These are phyloP conservation scores for Calycina herbarum DNA, from an alignment of 2,329 filamentous ascomycete genomes.

Conservation along the genomic window DNA sequence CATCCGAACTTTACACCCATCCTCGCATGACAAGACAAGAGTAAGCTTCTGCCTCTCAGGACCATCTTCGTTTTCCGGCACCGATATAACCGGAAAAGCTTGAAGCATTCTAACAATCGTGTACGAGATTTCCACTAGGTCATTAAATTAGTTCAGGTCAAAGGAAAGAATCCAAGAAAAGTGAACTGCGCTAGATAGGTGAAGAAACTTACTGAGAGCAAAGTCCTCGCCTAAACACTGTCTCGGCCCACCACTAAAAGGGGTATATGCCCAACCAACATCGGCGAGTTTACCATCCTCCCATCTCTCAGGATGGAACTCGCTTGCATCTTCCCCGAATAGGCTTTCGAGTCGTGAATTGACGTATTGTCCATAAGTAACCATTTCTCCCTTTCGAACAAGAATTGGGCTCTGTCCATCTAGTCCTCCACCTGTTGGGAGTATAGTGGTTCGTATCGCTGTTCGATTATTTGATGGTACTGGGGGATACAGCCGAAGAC, in stretches of 20 bases:
- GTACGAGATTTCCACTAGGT: conserved; percentile 36
- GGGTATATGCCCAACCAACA: conserved; percentile 45
- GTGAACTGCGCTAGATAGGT: background rate
- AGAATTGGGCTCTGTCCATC: conserved; percentile 24
- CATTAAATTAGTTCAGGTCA: background rate
- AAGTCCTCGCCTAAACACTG: conserved; percentile 41
- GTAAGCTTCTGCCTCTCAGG: conserved; percentile 27
- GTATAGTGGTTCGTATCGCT: conserved; percentile 27
- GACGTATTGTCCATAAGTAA: conserved; percentile 30
- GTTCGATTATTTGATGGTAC: conserved; percentile 34
- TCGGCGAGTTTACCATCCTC: conserved; percentile 26
- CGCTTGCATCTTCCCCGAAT: conserved; percentile 38
- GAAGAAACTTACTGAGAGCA: conserved; percentile 26
- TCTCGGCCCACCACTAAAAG: conserved; percentile 40
- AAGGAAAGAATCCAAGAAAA: background rate
- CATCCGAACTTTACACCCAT: conserved; percentile 24
- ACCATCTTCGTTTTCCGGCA: conserved; percentile 19
- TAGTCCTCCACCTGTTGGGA: conserved; percentile 38
- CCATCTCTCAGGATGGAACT: conserved; percentile 39
- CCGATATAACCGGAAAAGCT: conserved; percentile 15
- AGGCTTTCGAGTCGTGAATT: conserved; percentile 37
- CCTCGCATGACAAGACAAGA: conserved; percentile 25
- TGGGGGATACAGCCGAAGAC: conserved; percentile 30
- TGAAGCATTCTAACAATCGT: conserved; percentile 38
- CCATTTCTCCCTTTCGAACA: conserved; percentile 27